Conservation (phyloP, 768 basidiomycete species). For the Kockovaella imperatae region DNA sequence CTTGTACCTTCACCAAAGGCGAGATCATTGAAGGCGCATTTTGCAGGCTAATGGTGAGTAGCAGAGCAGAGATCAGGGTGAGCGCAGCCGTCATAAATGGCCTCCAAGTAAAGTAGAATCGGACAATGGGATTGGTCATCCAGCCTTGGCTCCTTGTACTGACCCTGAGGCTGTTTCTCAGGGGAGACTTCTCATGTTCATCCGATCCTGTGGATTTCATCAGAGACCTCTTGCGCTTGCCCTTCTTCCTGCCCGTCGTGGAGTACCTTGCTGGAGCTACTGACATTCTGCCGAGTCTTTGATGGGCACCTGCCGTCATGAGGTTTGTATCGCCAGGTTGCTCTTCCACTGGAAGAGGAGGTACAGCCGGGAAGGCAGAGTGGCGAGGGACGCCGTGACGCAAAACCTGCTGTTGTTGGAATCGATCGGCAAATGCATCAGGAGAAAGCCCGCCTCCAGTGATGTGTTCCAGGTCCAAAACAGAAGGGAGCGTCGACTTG, state of each 20-base stretch:
- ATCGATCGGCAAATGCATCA: conserved; percentile 12
- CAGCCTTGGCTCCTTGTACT: neutral
- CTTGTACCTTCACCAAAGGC: conserved; percentile 8
- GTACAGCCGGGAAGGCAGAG: too few species aligned
- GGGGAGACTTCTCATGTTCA: too few species aligned
- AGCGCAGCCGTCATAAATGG: conserved; percentile 15
- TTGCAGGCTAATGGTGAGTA: conserved; percentile 17
- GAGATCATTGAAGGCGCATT: conserved; percentile 1
- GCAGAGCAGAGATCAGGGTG: conserved; percentile 10
- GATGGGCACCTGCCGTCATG: conserved; percentile 17
- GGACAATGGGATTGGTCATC: neutral
- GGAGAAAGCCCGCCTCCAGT: too few species aligned
- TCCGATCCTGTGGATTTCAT: neutral
- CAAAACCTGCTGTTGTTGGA: conserved; percentile 1
- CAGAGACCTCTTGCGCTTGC: neutral
- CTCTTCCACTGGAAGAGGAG: too few species aligned
- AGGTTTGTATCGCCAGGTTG: too few species aligned
- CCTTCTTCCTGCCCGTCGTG: neutral
- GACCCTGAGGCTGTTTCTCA: too few species aligned
- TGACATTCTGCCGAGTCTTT: conserved; percentile 35
- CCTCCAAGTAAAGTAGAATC: conserved; percentile 15
- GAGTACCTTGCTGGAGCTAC: conserved; percentile 27
- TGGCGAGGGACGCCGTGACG: too few species aligned
- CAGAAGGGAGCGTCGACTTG: conserved; percentile 13
- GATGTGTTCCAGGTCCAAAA: conserved; percentile 10